Conservation (phyloP, 2,329 filamentous ascomycete genomes). For the Trichoderma endophyticum region DNA sequence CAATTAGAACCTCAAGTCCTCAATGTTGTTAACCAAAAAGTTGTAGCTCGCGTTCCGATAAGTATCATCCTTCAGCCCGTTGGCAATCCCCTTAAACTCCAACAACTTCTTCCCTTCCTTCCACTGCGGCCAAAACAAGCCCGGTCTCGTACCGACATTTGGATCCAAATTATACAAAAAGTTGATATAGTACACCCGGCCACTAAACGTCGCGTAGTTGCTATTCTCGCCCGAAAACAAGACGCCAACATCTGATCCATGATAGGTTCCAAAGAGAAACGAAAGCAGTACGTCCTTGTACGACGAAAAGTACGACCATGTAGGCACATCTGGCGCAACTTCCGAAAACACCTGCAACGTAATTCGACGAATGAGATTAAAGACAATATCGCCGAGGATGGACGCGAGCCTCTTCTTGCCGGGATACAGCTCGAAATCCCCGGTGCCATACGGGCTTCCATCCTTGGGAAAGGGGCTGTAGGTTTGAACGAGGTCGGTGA, state of each 20-base stretch:
- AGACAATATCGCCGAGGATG: slow-evolving; percentile 70
- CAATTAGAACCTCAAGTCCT: slow-evolving; percentile 25
- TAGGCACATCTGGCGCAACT: slow-evolving; percentile 54
- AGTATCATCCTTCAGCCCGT: slow-evolving; percentile 35
- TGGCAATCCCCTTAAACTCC: slow-evolving; percentile 38
- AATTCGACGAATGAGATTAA: slow-evolving; percentile 66
- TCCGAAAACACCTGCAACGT: slow-evolving; percentile 51
- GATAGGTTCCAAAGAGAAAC: slow-evolving; percentile 68
- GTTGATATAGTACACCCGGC: slow-evolving; percentile 67
- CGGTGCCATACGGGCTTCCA: slow-evolving; percentile 73
- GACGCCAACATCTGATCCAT: slow-evolving; percentile 61
- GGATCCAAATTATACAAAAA: slow-evolving; percentile 71
- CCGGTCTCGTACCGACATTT: slow-evolving; percentile 50
- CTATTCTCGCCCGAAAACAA: slow-evolving; percentile 65
- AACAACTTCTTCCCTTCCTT: slow-evolving; percentile 46
- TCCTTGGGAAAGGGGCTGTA: slow-evolving; percentile 56
- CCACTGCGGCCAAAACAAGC: slow-evolving; percentile 42
- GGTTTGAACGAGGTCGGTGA: slow-evolving; percentile 57
- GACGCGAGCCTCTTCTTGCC: slow-evolving; percentile 75
- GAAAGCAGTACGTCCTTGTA: slow-evolving; percentile 66
- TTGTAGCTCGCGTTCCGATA: slow-evolving; percentile 34
- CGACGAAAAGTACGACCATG: slow-evolving; percentile 72
- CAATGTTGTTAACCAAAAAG: slow-evolving; percentile 28
- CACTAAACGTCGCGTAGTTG: slow-evolving; percentile 58
- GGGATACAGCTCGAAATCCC: slow-evolving; percentile 62